These are phyloP conservation scores for Tubosaeta brunneosetosa DNA, from an alignment of 768 basidiomycete genomes.

Conservation along the genomic window DNA sequence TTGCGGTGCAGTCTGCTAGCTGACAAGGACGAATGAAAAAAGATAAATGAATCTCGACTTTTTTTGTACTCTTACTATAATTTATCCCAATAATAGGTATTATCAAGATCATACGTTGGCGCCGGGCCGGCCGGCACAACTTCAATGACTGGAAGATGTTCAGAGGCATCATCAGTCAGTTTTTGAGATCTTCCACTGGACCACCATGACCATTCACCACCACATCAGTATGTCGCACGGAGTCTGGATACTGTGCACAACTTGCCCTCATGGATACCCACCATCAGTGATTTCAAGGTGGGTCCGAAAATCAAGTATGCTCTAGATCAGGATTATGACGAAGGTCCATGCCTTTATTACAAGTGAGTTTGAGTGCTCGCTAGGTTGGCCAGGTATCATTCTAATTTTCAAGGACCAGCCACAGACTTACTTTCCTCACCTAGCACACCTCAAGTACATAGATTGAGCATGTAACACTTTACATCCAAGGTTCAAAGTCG, in stretches of 20 bases:
- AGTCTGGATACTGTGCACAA: neutral
- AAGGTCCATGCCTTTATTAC: conserved; percentile 13
- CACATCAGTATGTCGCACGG: conserved; percentile 19
- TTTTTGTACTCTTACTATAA: neutral
- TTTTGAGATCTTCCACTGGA: no score
- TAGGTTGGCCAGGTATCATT: conserved; percentile 14
- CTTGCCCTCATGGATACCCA: conserved; percentile 16
- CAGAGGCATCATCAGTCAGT: no score
- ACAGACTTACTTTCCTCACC: conserved; percentile 9
- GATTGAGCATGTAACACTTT: conserved; percentile 3
- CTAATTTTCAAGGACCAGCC: conserved; percentile 20
- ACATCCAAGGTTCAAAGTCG: conserved; percentile 19
- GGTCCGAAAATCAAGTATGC: conserved; percentile 16
- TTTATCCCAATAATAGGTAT: conserved; percentile 3
- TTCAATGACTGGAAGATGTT: no score
- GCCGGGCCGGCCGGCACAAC: no score
- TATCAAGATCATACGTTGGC: no score
- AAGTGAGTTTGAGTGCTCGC: no score
- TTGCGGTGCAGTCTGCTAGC: conserved; percentile 59
- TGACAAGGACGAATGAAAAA: conserved; percentile 43
- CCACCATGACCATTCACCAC: conserved; percentile 16
- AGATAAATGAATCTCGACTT: no score
- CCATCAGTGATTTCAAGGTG: conserved; percentile 10
- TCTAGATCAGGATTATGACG: conserved; percentile 20
- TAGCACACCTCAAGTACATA: conserved; percentile 12